These are phyloP conservation scores for Aspergillus ellipticus DNA, from an alignment of 495 filamentous ascomycete species.

Conservation along the genomic window DNA sequence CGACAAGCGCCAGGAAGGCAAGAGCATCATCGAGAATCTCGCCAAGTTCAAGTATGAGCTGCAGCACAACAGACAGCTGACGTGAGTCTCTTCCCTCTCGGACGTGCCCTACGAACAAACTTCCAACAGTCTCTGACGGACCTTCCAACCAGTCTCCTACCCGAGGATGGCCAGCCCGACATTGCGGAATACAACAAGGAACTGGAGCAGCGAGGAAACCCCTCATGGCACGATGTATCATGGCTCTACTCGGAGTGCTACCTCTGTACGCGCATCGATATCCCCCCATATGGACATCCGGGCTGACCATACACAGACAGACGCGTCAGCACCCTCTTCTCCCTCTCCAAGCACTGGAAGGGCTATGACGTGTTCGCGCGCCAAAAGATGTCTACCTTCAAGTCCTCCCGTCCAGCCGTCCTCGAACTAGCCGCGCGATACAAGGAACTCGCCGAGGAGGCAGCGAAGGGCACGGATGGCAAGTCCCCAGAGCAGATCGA, in stretches of 20 bases:
- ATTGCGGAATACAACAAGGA: slow-evolving; percentile 83
- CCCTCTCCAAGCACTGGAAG: slow-evolving; percentile 81
- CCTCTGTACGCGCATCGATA: slow-evolving; percentile 67
- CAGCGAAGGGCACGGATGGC: slow-evolving; percentile 39
- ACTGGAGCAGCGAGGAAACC: slow-evolving; percentile 67
- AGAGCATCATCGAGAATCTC: slow-evolving; percentile 74
- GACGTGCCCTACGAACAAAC: background rate
- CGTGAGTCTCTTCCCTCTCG: slow-evolving; percentile 49
- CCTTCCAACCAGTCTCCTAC: slow-evolving; percentile 58
- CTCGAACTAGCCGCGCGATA: slow-evolving; percentile 81
- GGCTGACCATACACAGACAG: slow-evolving; percentile 43
- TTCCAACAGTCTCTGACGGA: background rate
- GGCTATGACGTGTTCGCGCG: slow-evolving; percentile 85
- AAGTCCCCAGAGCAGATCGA: slow-evolving; percentile 51
- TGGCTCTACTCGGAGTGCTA: slow-evolving; percentile 97
- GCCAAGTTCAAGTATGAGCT: slow-evolving; percentile 90
- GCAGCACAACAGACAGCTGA: slow-evolving; percentile 81
- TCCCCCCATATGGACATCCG: background rate
- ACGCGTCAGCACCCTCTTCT: slow-evolving; percentile 72
- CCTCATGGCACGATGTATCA: slow-evolving; percentile 75
- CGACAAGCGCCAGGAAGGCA: slow-evolving; percentile 73
- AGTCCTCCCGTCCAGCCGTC: slow-evolving; percentile 86
- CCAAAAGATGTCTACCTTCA: slow-evolving; percentile 91
- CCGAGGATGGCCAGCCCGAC: slow-evolving; percentile 76
- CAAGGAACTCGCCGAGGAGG: slow-evolving; percentile 57